These are phyloP conservation scores for Rhizopus microsporus DNA, from an alignment of 371 early-diverging fungal species.

Conservation along the genomic window DNA sequence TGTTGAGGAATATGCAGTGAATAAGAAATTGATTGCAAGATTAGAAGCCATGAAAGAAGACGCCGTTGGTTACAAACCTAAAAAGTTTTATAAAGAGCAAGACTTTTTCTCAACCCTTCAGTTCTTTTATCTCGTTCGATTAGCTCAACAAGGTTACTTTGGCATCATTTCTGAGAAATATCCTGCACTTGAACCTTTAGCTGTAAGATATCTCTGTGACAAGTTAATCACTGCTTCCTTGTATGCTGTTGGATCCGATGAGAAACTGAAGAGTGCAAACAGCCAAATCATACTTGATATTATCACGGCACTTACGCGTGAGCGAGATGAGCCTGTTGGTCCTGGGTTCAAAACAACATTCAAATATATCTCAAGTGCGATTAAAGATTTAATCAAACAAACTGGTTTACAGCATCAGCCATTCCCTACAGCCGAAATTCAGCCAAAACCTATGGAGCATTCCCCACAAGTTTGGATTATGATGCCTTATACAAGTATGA, in stretches of 20 bases:
- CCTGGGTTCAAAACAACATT: conserved; percentile 23
- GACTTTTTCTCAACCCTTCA: conserved; percentile 3
- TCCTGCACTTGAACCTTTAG: conserved; percentile 18
- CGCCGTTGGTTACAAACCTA: neutral
- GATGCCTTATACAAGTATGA: conserved; percentile 20
- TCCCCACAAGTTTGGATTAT: conserved; percentile 21
- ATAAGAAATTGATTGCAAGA: conserved; percentile 5
- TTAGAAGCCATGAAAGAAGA: conserved; percentile 5
- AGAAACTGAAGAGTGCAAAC: neutral
- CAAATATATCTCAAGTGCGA: conserved; percentile 7
- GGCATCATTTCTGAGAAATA: conserved; percentile 3
- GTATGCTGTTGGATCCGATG: neutral
- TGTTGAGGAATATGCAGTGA: conserved; percentile 4
- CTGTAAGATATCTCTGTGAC: conserved; percentile 16
- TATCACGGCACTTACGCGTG: neutral
- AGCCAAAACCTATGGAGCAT: neutral
- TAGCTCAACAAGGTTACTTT: conserved; percentile 25
- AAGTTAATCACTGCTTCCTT: conserved; percentile 14
- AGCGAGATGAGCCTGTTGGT: conserved; percentile 8
- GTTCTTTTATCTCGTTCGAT: conserved; percentile 23
- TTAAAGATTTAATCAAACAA: conserved; percentile 2
- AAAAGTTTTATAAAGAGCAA: neutral
- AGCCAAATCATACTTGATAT: neutral
- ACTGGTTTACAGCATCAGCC: neutral
- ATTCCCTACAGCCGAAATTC: too few relatives aligned